Conservation (phyloP, 176 grass and related monocot genomes). For the Rhynchospora pubera region DNA sequence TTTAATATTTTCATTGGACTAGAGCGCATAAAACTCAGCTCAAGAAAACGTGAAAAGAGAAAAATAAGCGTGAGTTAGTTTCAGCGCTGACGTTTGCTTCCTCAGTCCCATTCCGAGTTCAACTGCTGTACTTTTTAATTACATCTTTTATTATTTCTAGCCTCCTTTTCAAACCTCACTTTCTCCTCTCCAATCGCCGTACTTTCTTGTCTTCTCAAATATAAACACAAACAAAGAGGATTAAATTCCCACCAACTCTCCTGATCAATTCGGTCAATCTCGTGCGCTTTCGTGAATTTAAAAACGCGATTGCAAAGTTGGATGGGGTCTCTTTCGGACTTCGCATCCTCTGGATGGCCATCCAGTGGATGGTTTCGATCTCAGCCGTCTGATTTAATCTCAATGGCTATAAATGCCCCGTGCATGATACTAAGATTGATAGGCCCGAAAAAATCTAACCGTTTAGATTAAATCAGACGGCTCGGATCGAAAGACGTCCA, state of each 20-base stretch:
- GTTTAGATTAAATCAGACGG: too few species aligned
- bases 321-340: conserved; percentile 18
- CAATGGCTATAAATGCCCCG: too few species aligned
- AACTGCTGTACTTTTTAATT: not conserved
- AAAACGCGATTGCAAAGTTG: not conserved
- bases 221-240: not conserved
- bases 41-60: too few species aligned
- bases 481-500: too few species aligned
- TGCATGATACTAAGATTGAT: too few species aligned
- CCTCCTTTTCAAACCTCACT: not conserved
- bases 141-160: not conserved
- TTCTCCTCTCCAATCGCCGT: not conserved
- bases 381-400: too few species aligned
- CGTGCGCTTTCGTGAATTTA: conserved; percentile 9
- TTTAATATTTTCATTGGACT: not conserved
- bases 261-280: not conserved
- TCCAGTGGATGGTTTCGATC: too few species aligned
- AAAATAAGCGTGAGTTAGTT: too few species aligned
- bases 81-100: not conserved
- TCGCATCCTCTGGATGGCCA: too few species aligned
- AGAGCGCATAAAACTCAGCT: not conserved
- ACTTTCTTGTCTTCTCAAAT: not conserved
- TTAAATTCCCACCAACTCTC: not conserved
- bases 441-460: too few species aligned
- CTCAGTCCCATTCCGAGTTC: not conserved